phyloP scores from a whole-genome alignment of 805 yeast genomes.

The Ogataea methylovora region DNA sequence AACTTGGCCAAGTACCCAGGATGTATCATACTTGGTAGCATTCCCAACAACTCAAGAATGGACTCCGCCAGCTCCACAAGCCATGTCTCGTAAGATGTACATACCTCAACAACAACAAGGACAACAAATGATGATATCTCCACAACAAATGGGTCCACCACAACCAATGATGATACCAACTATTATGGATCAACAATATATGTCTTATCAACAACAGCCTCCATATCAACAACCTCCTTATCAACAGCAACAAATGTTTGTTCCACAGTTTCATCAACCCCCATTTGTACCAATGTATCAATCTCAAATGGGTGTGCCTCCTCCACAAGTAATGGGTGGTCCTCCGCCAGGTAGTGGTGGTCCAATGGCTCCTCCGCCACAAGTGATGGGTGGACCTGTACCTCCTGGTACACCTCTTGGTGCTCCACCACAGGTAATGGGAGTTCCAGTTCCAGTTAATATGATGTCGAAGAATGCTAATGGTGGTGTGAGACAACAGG shows the following conservation, averaged over 20 bases:
- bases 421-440: neutral
- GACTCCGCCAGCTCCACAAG: slow-evolving; percentile 15
- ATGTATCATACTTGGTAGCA: slow-evolving; percentile 43
- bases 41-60: slow-evolving; percentile 36
- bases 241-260: neutral
- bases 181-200: neutral
- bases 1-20: slow-evolving; percentile 54
- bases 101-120: slow-evolving; percentile 13
- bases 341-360: too few relatives aligned
- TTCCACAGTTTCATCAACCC: slow-evolving; percentile 3
- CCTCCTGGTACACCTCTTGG: neutral
- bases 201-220: slow-evolving; percentile 5
- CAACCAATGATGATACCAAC: neutral
- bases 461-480: too few relatives aligned
- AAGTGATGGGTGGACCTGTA: neutral
- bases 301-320: slow-evolving; percentile 12
- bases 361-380: too few relatives aligned
- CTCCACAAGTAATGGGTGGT: slow-evolving; percentile 4
- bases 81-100: slow-evolving; percentile 6
- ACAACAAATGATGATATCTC: slow-evolving; percentile 14
- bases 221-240: slow-evolving; percentile 1
- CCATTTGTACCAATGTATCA: slow-evolving; percentile 12
- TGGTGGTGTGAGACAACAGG: too few relatives aligned
- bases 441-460: too few relatives aligned
- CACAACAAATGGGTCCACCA: slow-evolving; percentile 7